These are phyloP conservation scores for Suillus placidus DNA, from an alignment of 768 basidiomycete genomes.

Conservation along the genomic window DNA sequence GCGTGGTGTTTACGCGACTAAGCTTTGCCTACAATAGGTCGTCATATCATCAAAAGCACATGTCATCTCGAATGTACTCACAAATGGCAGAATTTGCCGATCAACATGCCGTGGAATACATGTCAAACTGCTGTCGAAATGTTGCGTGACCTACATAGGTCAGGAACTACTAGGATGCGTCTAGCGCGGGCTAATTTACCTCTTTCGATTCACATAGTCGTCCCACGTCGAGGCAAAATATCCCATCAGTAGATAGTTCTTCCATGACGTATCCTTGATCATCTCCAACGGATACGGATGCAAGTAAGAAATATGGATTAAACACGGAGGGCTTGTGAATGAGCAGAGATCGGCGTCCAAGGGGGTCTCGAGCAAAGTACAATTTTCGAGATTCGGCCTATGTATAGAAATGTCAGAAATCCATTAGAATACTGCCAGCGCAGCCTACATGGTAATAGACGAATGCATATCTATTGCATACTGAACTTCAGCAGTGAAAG, in stretches of 20 bases:
- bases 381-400: constrained; percentile 51
- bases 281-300: constrained; percentile 64
- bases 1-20: constrained; percentile 45
- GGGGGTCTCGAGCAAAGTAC: constrained; percentile 80
- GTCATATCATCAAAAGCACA: background rate
- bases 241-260: constrained; percentile 60
- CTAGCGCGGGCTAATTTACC: constrained; percentile 24
- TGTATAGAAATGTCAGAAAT: constrained; percentile 8
- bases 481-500: constrained; percentile 5
- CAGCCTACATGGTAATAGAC: constrained; percentile 73
- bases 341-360: constrained; percentile 85
- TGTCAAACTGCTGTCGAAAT: constrained; percentile 24
- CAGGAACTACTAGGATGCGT: constrained; percentile 6
- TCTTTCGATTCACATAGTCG: constrained; percentile 22
- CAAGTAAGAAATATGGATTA: constrained; percentile 59
- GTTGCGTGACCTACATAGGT: constrained; percentile 23
- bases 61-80: constrained; percentile 16
- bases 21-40: constrained; percentile 43
- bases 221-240: constrained; percentile 57
- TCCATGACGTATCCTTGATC: constrained; percentile 52
- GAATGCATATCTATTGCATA: constrained; percentile 67
- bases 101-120: constrained; percentile 24
- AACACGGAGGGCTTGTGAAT: constrained; percentile 56
- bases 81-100: constrained; percentile 22
- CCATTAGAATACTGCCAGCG: background rate